phyloP scores from a whole-genome alignment of 2,329 filamentous ascomycete genomes.

The Dothideomycetidae sp. region DNA sequence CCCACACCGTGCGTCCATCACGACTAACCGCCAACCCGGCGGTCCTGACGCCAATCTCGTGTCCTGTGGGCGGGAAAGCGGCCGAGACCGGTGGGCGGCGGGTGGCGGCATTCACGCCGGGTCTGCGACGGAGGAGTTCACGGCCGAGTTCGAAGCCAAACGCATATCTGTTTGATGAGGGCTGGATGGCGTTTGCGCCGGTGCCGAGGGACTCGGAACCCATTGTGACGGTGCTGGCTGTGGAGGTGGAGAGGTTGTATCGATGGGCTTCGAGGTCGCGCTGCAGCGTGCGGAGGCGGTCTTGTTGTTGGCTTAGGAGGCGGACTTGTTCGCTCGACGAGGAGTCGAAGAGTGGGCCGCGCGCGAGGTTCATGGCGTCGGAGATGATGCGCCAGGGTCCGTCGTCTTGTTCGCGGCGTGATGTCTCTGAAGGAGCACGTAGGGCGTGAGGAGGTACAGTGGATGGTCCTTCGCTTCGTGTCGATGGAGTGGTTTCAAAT shows the following conservation, averaged over 20 bases:
- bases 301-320: slow-evolving; percentile 15
- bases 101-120: background rate
- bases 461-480: background rate
- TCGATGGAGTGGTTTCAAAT: no score
- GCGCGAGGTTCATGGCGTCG: slow-evolving; percentile 28
- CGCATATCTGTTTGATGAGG: background rate
- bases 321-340: slow-evolving; percentile 14
- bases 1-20: slow-evolving; percentile 34
- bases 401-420: slow-evolving; percentile 18
- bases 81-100: slow-evolving; percentile 3
- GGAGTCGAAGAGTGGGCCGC: slow-evolving; percentile 23
- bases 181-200: slow-evolving; percentile 1
- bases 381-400: slow-evolving; percentile 35
- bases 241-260: slow-evolving; percentile 1
- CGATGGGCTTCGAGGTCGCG: slow-evolving; percentile 9
- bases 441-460: slow-evolving; percentile 10
- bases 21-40: slow-evolving; percentile 35
- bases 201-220: background rate
- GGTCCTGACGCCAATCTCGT: slow-evolving; percentile 27
- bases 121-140: slow-evolving; percentile 3
- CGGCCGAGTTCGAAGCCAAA: slow-evolving; percentile 3
- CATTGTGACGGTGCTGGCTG: no score
- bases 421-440: background rate
- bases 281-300: slow-evolving; percentile 14
- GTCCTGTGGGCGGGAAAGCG: background rate